Base-by-base conservation (phyloP, 1,139 yeast genomes). In the Taphrina sp. region DNA sequence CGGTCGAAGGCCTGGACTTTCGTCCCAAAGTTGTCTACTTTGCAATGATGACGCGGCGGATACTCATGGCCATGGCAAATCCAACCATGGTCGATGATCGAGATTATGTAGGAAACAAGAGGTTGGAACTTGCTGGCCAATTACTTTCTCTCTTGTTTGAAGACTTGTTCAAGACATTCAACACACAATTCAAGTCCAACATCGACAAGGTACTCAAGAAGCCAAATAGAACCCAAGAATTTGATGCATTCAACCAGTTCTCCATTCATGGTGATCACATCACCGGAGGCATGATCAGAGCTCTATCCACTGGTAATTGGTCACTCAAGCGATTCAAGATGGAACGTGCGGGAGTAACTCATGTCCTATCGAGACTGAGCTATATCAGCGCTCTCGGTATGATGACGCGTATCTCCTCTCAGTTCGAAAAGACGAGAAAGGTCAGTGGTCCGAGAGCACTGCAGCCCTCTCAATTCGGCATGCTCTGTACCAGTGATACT, bases 271-370 rank as follows among this genome's bases (percentile, higher is more conserved):
- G 95, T 8, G 85, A 87, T 66, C 89, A 88, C 67, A 90, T 92
- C 62, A 89, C 98, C 14, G 85, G 85, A 69, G 99, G 99, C 33
- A 75, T 92, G 71, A 90, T 90, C 69, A 79, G 98, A 64, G 96
- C 99, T 37, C 92, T 92, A 56, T 90, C 97, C 4, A 92, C 99
- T 0, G 99, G 99, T 64, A 92, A 92, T 69, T 92, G 99, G 99
- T 88, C 96, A 1, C 77, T 92, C 68, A 92, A 92, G 72, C 88
- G 99, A 74, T 92, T 92, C 77, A 92, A 90, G 83, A 92, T 92
- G 99, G 98, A 94, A 73, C 81, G 98, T 62, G 98, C 99, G 0
- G 99, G 99, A 72, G 98, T 92, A 51, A 94, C 99, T 2, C 98
- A 92, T 69, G 97, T 92, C 44, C 75, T 92, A 57, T 84, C 95